Evolutionary conservation across 2,329 filamentous ascomycete species (phyloP).

Genomic region (Curvularia lunata): DNA sequence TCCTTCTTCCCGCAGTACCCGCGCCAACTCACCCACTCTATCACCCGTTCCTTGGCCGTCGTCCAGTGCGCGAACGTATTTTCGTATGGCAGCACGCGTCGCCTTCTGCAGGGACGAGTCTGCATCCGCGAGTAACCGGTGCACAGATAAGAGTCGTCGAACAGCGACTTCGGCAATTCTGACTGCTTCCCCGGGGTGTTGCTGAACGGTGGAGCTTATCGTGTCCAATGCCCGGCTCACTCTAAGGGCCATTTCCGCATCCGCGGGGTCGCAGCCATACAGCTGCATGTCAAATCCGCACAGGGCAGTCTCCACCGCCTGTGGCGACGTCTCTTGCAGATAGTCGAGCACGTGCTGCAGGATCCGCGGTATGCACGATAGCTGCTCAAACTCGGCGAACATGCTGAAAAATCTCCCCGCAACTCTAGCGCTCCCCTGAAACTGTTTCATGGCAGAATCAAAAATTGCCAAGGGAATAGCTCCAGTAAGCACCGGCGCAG

Average conservation of each 20-base stretch:
- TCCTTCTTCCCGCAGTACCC: constrained; percentile 34
- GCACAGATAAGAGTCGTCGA: constrained; percentile 56
- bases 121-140: constrained; percentile 52
- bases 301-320: constrained; percentile 63
- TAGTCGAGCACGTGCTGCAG: constrained; percentile 74
- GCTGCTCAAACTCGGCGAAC: constrained; percentile 71
- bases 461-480: constrained; percentile 94
- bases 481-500: constrained; percentile 85
- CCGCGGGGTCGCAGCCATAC: constrained; percentile 66
- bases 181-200: constrained; percentile 40
- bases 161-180: constrained; percentile 56
- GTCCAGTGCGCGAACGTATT: constrained; percentile 40
- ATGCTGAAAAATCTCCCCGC: constrained; percentile 82
- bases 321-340: constrained; percentile 66
- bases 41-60: constrained; percentile 34
- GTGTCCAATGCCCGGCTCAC: constrained; percentile 69
- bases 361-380: constrained; percentile 70
- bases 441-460: constrained; percentile 80
- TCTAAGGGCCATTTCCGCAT: constrained; percentile 74
- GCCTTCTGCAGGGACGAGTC: constrained; percentile 63
- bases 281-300: constrained; percentile 76
- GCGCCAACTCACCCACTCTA: constrained; percentile 31
- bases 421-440: constrained; percentile 69
- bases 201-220: constrained; percentile 61
- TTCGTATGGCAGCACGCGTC: constrained; percentile 52